Evolutionary conservation across 805 yeast genomes (phyloP), one percentile per base, ranked within the genome.

Genomic region (Alloascoidea africana): DNA sequence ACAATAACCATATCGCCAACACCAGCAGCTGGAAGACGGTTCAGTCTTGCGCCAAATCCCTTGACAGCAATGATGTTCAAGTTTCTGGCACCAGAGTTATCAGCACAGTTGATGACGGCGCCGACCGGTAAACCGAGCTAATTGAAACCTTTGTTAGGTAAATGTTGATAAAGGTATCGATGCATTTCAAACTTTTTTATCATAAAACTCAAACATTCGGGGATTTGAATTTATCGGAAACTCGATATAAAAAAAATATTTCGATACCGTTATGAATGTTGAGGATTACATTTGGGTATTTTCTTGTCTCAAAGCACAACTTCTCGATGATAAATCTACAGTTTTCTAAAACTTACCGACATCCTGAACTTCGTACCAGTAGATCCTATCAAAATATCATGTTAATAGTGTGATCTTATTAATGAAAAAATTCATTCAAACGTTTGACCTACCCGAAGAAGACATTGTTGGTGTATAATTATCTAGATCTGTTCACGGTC

Each of bases 1-100:
- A 45, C 83, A 89, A 84, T 84, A 62, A 84, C 94, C 95, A 85
- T 85, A 72, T 93, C 99, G 77, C 99, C 99, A 58, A 91, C 89
- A 60, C 97, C 86, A 58, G 98, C 98, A 62, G 98, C 98, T 68
- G 99, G 99, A 60, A 91, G 81, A 80, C 98, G 91, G 89, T 89
- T 93, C 66, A 91, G 81, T 81, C 97, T 87, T 57, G 98, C 96
- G 79, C 98, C 98, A 65, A 74, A 67, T 63, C 97, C 97, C 76
- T 89, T 91, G 64, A 91, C 99, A 73, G 99, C 89, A 63, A 91
- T 70, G 73, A 91, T 77, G 81, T 86, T 84, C 62, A 91, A 80
- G 84, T 87, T 89, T 77, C 97, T 87, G 62, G 98, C 99, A 77
- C 99, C 99, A 60, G 93, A 74, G 95, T 91, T 91, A 70, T 91